Evolutionary conservation across 352 stramenopile species (phyloP).

Genomic region (Phytophthora multivora): DNA sequence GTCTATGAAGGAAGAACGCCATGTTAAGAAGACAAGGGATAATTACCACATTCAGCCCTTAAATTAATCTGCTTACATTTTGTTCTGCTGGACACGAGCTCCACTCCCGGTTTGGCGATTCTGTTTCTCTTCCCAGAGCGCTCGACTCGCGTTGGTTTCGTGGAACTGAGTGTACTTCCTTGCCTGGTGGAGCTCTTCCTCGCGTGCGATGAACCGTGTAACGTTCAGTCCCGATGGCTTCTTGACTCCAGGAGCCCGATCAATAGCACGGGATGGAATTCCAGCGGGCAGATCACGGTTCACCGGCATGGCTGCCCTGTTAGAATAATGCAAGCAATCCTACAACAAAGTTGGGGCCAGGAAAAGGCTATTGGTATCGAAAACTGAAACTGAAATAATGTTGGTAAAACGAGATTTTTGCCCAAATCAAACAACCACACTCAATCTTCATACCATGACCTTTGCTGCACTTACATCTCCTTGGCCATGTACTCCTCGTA

Average conservation of each 20-base stretch:
- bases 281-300: constrained; percentile 61
- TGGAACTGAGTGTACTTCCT: constrained; percentile 57
- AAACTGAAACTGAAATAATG: too few relatives aligned
- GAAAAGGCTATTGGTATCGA: too few relatives aligned
- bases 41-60: neutral
- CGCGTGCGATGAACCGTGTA: constrained; percentile 70
- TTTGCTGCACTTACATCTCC: constrained; percentile 12
- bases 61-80: constrained; percentile 53
- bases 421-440: too few relatives aligned
- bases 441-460: too few relatives aligned
- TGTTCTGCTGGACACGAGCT: constrained; percentile 54
- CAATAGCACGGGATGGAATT: constrained; percentile 37
- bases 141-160: constrained; percentile 52
- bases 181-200: constrained; percentile 74
- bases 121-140: constrained; percentile 78
- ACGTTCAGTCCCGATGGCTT: constrained; percentile 64
- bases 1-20: constrained; percentile 22
- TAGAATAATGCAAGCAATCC: neutral
- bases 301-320: constrained; percentile 36
- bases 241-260: constrained; percentile 32
- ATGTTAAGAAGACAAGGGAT: constrained; percentile 4
- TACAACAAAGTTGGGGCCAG: too few relatives aligned
- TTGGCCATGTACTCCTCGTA: constrained; percentile 95
- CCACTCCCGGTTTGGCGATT: constrained; percentile 58
- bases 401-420: too few relatives aligned